These are phyloP conservation scores for Agaricus blazei DNA, from an alignment of 768 basidiomycete genomes.

Conservation along the genomic window DNA sequence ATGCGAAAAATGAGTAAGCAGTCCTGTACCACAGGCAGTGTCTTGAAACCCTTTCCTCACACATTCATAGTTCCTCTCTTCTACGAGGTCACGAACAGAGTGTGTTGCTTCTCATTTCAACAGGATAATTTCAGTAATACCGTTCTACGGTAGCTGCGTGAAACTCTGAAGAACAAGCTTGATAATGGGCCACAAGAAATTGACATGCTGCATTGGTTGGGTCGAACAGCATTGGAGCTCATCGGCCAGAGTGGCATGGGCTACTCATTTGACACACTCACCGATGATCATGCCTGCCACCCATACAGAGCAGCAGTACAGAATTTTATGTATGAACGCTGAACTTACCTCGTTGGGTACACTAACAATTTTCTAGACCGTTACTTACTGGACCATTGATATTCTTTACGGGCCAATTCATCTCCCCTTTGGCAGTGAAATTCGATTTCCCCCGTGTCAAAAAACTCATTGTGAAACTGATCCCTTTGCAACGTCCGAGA, in stretches of 20 bases:
- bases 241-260: constrained; percentile 27
- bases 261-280: constrained; percentile 24
- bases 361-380: not conserved
- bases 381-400: constrained; percentile 1
- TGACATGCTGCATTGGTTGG: constrained; percentile 20
- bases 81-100: constrained; percentile 27
- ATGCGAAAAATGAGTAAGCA: constrained; percentile 29
- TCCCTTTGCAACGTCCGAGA: constrained; percentile 26
- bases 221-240: constrained; percentile 24
- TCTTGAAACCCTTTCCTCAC: not conserved
- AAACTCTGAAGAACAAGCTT: constrained; percentile 19
- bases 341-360: not conserved
- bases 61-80: constrained; percentile 27
- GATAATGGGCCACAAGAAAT: constrained; percentile 17
- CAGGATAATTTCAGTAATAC: not conserved
- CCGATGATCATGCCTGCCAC: constrained; percentile 22
- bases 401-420: constrained; percentile 4
- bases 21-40: not conserved
- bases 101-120: constrained; percentile 1
- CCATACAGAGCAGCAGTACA: constrained; percentile 27
- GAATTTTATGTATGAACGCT: constrained; percentile 22
- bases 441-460: constrained; percentile 6
- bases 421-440: constrained; percentile 2
- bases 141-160: constrained; percentile 18
- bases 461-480: constrained; percentile 24